These are phyloP conservation scores for Tulasnella sp. DNA, from an alignment of 768 basidiomycete species.

Conservation along the genomic window DNA sequence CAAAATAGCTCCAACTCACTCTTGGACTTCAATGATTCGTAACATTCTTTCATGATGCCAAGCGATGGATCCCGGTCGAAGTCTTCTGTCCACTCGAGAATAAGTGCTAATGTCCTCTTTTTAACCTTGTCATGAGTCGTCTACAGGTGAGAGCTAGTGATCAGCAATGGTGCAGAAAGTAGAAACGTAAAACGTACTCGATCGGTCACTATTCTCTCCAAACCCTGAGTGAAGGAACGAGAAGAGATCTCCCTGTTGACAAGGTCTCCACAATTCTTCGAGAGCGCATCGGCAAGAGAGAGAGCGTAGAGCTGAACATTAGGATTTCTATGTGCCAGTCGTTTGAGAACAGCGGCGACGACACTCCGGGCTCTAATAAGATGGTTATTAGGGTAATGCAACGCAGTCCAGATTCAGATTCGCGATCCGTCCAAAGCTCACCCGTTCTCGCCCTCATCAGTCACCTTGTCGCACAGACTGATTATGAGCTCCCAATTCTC, in stretches of 20 bases:
- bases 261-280: constrained; percentile 77
- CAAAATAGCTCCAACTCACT: constrained; percentile 34
- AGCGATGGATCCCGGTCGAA: constrained; percentile 69
- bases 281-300: constrained; percentile 72
- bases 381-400: not conserved
- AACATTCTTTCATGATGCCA: constrained; percentile 85
- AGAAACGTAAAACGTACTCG: constrained; percentile 37
- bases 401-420: not conserved
- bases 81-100: constrained; percentile 74
- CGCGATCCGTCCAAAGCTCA: constrained; percentile 27
- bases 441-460: constrained; percentile 80
- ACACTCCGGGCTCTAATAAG: constrained; percentile 68
- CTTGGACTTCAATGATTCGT: constrained; percentile 66
- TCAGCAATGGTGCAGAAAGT: not conserved
- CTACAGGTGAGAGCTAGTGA: constrained; percentile 29
- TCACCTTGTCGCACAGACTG: constrained; percentile 92
- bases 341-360: constrained; percentile 73
- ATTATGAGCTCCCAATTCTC: constrained; percentile 96
- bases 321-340: constrained; percentile 84
- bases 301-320: constrained; percentile 95
- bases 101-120: constrained; percentile 50
- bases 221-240: constrained; percentile 75
- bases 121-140: constrained; percentile 88
- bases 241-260: constrained; percentile 80
- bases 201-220: constrained; percentile 81